phyloP scores from a whole-genome alignment of 371 early-diverging fungal genomes.

The Rhizopus microsporus region DNA sequence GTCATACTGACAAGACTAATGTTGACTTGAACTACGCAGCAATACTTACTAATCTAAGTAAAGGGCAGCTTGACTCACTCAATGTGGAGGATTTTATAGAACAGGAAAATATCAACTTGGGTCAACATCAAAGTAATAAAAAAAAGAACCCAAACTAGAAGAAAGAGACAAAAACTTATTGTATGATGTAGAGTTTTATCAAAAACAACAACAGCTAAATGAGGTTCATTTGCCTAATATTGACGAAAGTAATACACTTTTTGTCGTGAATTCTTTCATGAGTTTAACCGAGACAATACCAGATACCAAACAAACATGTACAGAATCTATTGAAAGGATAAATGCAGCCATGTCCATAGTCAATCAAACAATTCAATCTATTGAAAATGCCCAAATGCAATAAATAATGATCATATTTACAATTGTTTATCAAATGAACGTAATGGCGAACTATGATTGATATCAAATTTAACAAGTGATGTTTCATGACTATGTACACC shows the following conservation, averaged over 20 bases:
- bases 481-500: too few relatives aligned
- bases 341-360: background rate
- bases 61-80: background rate
- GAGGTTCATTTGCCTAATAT: background rate
- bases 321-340: background rate
- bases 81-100: constrained; percentile 7
- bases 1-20: background rate
- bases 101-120: constrained; percentile 4
- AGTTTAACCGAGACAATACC: background rate
- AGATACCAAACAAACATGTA: background rate
- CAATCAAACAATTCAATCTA: background rate
- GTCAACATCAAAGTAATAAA: constrained; percentile 1
- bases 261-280: background rate
- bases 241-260: background rate
- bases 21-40: background rate
- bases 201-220: background rate
- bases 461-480: too few relatives aligned
- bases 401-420: background rate
- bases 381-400: background rate
- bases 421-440: too few relatives aligned
- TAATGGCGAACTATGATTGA: too few relatives aligned
- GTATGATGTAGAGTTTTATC: background rate
- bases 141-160: background rate
- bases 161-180: background rate
- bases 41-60: background rate